Evolutionary conservation across 1,284 basidiomycete genomes (phyloP).

Genomic region (Takashimella tepidaria): DNA sequence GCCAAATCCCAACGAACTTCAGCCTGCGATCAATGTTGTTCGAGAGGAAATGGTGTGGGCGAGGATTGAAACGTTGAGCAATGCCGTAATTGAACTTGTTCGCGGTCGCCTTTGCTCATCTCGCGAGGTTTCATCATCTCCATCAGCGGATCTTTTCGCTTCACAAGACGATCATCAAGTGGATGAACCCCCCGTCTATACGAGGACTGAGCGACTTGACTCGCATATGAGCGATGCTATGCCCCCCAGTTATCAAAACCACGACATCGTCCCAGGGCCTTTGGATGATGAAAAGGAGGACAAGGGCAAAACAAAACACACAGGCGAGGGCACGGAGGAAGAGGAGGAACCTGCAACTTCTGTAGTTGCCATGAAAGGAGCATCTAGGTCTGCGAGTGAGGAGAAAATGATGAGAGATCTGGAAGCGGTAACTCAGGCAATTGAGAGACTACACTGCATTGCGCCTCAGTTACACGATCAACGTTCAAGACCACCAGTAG

Average conservation of each 20-base stretch:
- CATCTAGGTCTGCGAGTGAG: not conserved
- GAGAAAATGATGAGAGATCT: conserved; percentile 55
- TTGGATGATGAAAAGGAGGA: not conserved
- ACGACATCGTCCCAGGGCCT: not conserved
- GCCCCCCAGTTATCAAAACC: conserved; percentile 9
- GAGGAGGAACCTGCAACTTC: no score
- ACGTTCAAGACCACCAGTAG: conserved; percentile 68
- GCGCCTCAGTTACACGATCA: conserved; percentile 81
- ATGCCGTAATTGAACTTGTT: conserved; percentile 21
- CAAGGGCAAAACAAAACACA: not conserved
- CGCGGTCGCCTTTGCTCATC: conserved; percentile 8
- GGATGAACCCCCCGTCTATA: not conserved
- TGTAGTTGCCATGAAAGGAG: not conserved
- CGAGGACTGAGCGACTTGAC: not conserved
- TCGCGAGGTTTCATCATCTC: conserved; percentile 1
- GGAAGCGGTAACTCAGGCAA: conserved; percentile 73
- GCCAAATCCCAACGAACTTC: conserved; percentile 7
- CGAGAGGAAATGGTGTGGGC: conserved; percentile 34
- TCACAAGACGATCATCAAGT: not conserved
- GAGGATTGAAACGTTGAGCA: conserved; percentile 26
- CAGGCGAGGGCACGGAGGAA: not conserved
- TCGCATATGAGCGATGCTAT: not conserved
- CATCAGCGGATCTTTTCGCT: not conserved
- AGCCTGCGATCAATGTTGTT: conserved; percentile 23
- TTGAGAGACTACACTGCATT: conserved; percentile 73